Evolutionary conservation across 2,329 filamentous ascomycete species (phyloP), one percentile per base, ranked within the genome.

Genomic region (Drechslera avenae): DNA sequence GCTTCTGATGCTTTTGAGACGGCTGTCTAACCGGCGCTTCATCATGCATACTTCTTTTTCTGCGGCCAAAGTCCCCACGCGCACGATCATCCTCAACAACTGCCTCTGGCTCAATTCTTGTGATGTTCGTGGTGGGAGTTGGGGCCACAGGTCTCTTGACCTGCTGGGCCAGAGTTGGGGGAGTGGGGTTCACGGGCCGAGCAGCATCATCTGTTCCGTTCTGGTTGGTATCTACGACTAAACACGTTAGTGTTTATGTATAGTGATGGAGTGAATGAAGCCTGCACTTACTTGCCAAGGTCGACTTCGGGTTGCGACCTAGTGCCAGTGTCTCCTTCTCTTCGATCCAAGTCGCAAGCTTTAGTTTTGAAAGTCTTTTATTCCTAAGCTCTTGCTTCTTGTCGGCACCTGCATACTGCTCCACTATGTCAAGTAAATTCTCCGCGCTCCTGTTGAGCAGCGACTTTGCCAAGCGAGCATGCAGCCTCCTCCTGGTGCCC

Each of bases 271-370:
- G 44, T 3, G 1, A 26, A n/a, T 13, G 5, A 6, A 5, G n/a
- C 16, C 6, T 4, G 2, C 10, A 35, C 47, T 50, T 37, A 53
- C 39, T 32, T 30, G 33, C 10, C 12, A 57, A 13, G 7, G 40
- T 41, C 8, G 43, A 59, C n/a, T 43, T 40, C 3, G 50, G 57
- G 16, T 59, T 46, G 17, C 53, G 46, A 13, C 57, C 58, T 4
- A 63, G 47, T 8, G 62, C 60, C 10, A 51, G 50, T 10, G 57
- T 62, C 40, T 68, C 63, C 14, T 49, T 55, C 13, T 52, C 41
- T 18, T 63, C 59, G 16, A 65, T 62, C 58, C 60, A 66, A 3
- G 46, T 50, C 10, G 50, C 58, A 13, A 66, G 56, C 5, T 41
- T 50, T 8, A 30, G 33, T 23, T 58, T 62, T 5, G 45, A 18